phyloP scores from a whole-genome alignment of 2,329 filamentous ascomycete genomes.

The Pseudopyrenochaeta lycopersici region DNA sequence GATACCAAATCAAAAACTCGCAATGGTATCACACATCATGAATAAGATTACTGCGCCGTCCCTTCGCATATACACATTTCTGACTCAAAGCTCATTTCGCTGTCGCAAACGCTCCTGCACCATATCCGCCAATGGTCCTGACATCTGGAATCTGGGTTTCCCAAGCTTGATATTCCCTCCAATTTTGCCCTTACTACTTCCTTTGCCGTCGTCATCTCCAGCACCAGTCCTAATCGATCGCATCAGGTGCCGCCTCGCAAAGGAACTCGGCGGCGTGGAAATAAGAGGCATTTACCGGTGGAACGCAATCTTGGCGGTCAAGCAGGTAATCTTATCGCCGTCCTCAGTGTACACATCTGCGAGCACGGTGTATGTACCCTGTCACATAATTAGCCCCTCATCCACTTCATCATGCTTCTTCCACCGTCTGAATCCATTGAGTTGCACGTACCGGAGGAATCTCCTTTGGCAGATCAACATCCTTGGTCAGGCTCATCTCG shows the following conservation, averaged over 20 bases:
- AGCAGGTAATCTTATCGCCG: constrained; percentile 80
- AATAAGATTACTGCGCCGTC: constrained; percentile 1
- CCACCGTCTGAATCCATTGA: background rate
- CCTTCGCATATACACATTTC: constrained; percentile 2
- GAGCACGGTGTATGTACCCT: constrained; percentile 90
- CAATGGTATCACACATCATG: constrained; percentile 28
- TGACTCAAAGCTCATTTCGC: constrained; percentile 42
- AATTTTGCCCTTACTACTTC: constrained; percentile 6
- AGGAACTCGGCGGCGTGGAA: constrained; percentile 2
- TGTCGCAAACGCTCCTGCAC: constrained; percentile 38
- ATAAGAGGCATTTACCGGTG: constrained; percentile 44
- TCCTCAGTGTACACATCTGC: constrained; percentile 85
- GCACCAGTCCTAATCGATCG: constrained; percentile 13
- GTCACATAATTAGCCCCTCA: constrained; percentile 17
- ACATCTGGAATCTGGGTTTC: constrained; percentile 43
- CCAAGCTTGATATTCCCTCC: constrained; percentile 33
- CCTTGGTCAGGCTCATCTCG: constrained; percentile 75
- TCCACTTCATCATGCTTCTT: background rate
- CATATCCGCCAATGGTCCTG: constrained; percentile 46
- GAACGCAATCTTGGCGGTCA: constrained; percentile 78
- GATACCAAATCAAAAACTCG: constrained; percentile 16
- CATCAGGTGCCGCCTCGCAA: constrained; percentile 24
- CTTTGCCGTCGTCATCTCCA: constrained; percentile 22
- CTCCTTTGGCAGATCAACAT: constrained; percentile 82
- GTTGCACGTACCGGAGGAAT: constrained; percentile 80